Conservation (phyloP, 164 flowering plant species). For the Sedum album region DNA sequence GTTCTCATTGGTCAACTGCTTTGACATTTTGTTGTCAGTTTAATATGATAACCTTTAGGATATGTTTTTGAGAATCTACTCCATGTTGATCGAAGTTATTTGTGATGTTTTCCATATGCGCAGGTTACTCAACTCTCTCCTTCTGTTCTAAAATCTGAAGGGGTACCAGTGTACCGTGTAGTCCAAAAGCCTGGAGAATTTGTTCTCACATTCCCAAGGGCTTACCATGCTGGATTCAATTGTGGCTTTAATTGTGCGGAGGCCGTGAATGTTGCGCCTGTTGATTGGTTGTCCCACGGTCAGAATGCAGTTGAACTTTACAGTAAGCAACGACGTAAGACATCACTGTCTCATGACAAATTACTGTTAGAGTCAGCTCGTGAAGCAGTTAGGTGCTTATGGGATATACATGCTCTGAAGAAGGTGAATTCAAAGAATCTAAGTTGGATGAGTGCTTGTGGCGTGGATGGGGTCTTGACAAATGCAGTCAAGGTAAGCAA, state of each 20-base stretch:
- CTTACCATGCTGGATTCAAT: conserved; percentile 76
- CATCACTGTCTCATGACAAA: conserved; percentile 76
- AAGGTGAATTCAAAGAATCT: conserved; percentile 31
- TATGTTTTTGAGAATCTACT: not conserved
- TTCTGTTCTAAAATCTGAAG: conserved; percentile 55
- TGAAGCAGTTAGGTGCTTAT: conserved; percentile 46
- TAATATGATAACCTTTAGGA: too few relatives aligned
- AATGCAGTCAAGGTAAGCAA: conserved; percentile 49
- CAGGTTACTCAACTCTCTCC: conserved; percentile 89
- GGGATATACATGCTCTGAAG: conserved; percentile 31
- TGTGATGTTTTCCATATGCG: not conserved
- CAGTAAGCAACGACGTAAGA: conserved; percentile 55
- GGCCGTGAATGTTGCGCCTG: conserved; percentile 82
- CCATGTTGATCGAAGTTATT: too few relatives aligned
- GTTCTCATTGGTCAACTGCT: too few relatives aligned
- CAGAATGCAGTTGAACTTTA: conserved; percentile 73
- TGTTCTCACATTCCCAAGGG: conserved; percentile 79
- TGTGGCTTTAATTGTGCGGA: conserved; percentile 87
- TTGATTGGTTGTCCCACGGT: conserved; percentile 77
- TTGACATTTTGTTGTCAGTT: too few relatives aligned
- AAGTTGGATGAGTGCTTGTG: conserved; percentile 55
- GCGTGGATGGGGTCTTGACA: conserved; percentile 61
- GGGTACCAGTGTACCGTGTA: conserved; percentile 61
- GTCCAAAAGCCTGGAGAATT: conserved; percentile 68
- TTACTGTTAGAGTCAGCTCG: conserved; percentile 45